phyloP scores from a whole-genome alignment of 2,329 filamentous ascomycete species.

The Pseudogymnoascus sp. region DNA sequence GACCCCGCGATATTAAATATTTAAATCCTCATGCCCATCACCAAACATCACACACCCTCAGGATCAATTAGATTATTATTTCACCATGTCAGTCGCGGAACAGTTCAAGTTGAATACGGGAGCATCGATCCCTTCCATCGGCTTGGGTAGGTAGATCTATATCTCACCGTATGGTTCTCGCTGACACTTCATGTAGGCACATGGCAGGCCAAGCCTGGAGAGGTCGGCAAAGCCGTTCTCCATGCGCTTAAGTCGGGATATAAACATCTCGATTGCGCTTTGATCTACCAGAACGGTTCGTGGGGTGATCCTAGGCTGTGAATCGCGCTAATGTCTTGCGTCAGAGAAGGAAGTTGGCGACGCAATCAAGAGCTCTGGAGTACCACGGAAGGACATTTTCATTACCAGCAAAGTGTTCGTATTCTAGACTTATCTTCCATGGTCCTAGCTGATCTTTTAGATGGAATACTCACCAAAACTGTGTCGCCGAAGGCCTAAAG shows the following conservation, averaged over 20 bases:
- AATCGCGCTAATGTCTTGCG: background rate
- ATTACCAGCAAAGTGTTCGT: slow-evolving; percentile 45
- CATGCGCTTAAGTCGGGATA: slow-evolving; percentile 59
- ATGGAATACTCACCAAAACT: slow-evolving; percentile 48
- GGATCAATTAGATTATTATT: slow-evolving; percentile 17
- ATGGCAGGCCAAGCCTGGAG: slow-evolving; percentile 24
- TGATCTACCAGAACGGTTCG: slow-evolving; percentile 15
- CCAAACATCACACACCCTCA: slow-evolving; percentile 8
- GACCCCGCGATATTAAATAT: background rate
- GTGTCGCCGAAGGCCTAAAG: slow-evolving; percentile 42
- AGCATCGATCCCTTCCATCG: slow-evolving; percentile 32
- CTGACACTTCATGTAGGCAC: background rate
- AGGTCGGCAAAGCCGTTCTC: slow-evolving; percentile 41
- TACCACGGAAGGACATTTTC: slow-evolving; percentile 34
- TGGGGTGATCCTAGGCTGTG: background rate
- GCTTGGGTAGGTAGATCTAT: slow-evolving; percentile 23
- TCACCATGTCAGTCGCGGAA: slow-evolving; percentile 7
- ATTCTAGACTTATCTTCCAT: background rate
- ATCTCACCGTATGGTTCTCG: background rate
- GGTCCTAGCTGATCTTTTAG: background rate
- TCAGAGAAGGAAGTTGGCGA: slow-evolving; percentile 35
- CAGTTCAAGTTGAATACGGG: slow-evolving; percentile 15
- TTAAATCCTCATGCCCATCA: background rate
- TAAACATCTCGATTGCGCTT: slow-evolving; percentile 20
- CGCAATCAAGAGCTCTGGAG: slow-evolving; percentile 29